Conservation (phyloP, 1,284 basidiomycete genomes). For the Pseudozyma tsukubaensis region DNA sequence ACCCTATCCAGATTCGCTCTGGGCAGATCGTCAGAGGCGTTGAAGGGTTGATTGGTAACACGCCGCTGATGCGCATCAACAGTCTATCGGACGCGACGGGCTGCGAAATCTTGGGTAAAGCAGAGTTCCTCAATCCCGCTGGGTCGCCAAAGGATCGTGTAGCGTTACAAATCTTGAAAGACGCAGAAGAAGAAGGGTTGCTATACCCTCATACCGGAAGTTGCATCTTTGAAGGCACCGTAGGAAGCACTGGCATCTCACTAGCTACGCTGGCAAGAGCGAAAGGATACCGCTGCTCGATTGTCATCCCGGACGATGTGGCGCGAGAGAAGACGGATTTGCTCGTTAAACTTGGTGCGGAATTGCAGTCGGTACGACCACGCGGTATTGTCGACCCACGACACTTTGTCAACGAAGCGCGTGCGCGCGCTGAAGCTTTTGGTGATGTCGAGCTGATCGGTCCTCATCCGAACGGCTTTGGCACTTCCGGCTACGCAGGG, state of each 20-base stretch:
- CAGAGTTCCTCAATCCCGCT: conserved; percentile 95
- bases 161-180: conserved; percentile 80
- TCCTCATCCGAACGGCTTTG: conserved; percentile 34
- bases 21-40: conserved; percentile 59
- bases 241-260: conserved; percentile 96
- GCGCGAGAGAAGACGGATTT: conserved; percentile 90
- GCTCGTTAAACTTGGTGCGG: conserved; percentile 84
- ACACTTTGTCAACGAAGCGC: conserved; percentile 68
- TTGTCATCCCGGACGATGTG: conserved; percentile 71
- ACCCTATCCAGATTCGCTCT: conserved; percentile 45
- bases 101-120: conserved; percentile 95
- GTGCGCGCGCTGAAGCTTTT: conserved; percentile 56
- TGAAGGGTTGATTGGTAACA: conserved; percentile 75
- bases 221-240: conserved; percentile 96
- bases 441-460: conserved; percentile 55
- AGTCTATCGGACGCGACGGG: conserved; percentile 89
- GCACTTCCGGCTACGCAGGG: conserved; percentile 27
- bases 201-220: conserved; percentile 88
- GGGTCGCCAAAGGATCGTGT: conserved; percentile 98
- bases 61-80: conserved; percentile 89
- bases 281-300: conserved; percentile 71
- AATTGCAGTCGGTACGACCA: conserved; percentile 76
- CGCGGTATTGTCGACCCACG: conserved; percentile 66
- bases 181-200: conserved; percentile 86
- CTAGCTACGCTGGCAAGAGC: conserved; percentile 85